These are phyloP conservation scores for Phytophthora pluvialis DNA, from an alignment of 352 stramenopile species.

Conservation along the genomic window DNA sequence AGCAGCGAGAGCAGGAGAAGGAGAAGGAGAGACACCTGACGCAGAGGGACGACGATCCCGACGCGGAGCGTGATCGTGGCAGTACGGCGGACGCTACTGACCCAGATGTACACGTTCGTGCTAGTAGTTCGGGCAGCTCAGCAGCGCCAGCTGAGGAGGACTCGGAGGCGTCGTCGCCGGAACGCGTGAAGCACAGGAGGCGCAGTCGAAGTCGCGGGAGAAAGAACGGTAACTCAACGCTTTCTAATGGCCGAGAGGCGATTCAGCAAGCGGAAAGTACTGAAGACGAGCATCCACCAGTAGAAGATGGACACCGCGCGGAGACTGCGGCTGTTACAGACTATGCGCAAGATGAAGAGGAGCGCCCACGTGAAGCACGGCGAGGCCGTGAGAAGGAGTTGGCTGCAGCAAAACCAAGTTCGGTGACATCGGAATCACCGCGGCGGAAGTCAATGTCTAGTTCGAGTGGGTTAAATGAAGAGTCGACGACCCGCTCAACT, in stretches of 20 bases:
- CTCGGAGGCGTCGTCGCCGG: constrained; percentile 16
- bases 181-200: constrained; percentile 15
- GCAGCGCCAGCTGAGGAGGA: constrained; percentile 1
- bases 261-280: constrained; percentile 2
- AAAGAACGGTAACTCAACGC: constrained; percentile 8
- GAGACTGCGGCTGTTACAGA: neutral
- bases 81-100: constrained; percentile 1
- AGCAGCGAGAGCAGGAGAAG: constrained; percentile 32
- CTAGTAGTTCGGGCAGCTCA: neutral
- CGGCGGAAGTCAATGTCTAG: constrained; percentile 15
- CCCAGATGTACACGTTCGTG: neutral
- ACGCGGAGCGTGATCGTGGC: neutral
- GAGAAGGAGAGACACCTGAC: constrained; percentile 16
- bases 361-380: constrained; percentile 26
- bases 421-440: constrained; percentile 19
- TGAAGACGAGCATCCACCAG: constrained; percentile 9
- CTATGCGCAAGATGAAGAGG: constrained; percentile 21
- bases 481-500: constrained; percentile 10
- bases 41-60: too few relatives aligned
- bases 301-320: neutral
- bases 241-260: constrained; percentile 2
- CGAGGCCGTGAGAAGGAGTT: constrained; percentile 31
- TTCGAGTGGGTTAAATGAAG: constrained; percentile 9
- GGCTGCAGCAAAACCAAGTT: constrained; percentile 8
- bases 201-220: constrained; percentile 22